Evolutionary conservation across 23 red algal species (phyloP).

Genomic region (Gracilaria caudata): DNA sequence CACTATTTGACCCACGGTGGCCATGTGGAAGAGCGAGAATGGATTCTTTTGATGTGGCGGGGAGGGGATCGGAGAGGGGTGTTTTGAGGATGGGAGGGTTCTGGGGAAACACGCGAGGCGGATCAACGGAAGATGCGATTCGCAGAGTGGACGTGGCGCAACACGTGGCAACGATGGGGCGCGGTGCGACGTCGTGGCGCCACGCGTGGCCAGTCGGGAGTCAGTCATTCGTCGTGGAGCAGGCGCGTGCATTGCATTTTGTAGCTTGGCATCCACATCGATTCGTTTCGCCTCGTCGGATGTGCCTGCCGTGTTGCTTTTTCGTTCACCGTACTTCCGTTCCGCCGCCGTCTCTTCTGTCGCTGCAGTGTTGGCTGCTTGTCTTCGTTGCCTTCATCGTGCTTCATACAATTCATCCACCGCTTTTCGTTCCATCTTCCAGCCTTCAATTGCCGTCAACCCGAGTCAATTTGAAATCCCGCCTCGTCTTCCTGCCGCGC

Average conservation of each 20-base stretch:
- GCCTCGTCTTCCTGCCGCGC: background rate
- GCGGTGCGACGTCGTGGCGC: conserved; percentile 1
- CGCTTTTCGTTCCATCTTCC: background rate
- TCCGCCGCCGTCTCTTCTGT: background rate
- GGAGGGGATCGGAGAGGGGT: no score
- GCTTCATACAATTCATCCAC: background rate
- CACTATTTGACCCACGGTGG: conserved; percentile 16
- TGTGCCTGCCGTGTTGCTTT: no score
- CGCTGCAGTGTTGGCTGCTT: background rate
- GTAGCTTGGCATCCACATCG: background rate
- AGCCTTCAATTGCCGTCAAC: background rate
- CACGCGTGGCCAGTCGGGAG: conserved; percentile 3
- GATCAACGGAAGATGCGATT: no score
- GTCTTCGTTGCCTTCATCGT: background rate
- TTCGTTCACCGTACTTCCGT: background rate
- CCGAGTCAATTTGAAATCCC: no score
- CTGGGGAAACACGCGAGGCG: no score
- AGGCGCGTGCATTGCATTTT: background rate
- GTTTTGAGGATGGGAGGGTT: no score
- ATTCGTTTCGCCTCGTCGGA: background rate
- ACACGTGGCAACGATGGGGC: background rate
- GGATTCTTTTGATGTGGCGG: no score
- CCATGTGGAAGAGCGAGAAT: conserved; percentile 4
- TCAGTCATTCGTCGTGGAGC: background rate
- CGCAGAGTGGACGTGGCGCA: background rate